Conservation (phyloP, 2,329 filamentous ascomycete species). For the Aspergillus fischeri region DNA sequence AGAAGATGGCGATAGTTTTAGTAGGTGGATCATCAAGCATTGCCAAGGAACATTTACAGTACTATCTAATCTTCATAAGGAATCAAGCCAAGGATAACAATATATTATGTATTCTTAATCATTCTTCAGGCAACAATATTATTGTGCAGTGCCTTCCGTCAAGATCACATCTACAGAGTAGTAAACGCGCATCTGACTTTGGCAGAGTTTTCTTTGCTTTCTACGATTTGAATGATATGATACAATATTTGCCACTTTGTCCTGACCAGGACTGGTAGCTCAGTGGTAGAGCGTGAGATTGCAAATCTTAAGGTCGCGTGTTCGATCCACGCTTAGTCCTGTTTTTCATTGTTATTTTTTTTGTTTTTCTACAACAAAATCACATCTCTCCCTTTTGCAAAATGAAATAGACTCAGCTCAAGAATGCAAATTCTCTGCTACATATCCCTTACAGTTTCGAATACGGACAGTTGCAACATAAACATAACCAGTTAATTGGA, state of each 20-base stretch:
- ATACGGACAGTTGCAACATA: background rate
- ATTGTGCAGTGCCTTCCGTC: background rate
- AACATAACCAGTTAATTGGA: background rate
- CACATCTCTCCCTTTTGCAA: no score
- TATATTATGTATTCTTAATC: background rate
- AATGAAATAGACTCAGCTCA: no score
- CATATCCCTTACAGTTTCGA: background rate
- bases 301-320: background rate
- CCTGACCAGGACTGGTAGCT: background rate
- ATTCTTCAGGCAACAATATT: background rate
- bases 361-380: no score
- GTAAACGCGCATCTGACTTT: no score
- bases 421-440: background rate
- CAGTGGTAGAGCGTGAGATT: background rate
- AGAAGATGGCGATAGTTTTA: no score
- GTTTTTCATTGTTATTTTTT: no score
- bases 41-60: background rate
- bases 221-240: no score
- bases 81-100: background rate
- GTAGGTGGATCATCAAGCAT: background rate
- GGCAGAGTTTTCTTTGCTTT: no score
- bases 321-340: background rate
- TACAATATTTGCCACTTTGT: background rate
- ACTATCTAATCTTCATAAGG: background rate
- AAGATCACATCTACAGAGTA: accelerated